Percentiles rank a stretch among this genome's conserved stretches.
These are phyloP conservation scores for Penicillium sp. DNA, from an alignment of 2,329 filamentous ascomycete genomes.

Conservation along the genomic window DNA sequence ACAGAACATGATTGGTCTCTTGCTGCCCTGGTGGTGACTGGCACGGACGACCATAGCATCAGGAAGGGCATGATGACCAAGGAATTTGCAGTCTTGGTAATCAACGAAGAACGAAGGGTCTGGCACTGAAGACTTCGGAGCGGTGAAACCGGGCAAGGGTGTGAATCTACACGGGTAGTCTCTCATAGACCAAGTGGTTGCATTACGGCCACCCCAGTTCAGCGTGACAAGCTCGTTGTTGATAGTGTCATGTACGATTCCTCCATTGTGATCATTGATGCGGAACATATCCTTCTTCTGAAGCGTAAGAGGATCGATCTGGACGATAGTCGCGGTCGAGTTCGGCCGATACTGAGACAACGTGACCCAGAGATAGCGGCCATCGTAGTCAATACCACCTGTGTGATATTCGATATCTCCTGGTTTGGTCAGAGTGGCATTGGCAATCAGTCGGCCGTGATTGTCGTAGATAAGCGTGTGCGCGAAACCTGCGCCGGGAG, in stretches of 20 bases:
- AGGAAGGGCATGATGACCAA: conserved; percentile 47
- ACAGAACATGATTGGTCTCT: conserved; percentile 52
- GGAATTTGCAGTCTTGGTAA: conserved; percentile 58
- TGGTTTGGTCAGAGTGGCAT: conserved; percentile 48
- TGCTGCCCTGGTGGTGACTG: not conserved
- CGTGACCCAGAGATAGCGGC: conserved; percentile 52
- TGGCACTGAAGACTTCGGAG: conserved; percentile 26
- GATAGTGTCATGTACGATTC: conserved; percentile 48
- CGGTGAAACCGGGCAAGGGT: conserved; percentile 26
- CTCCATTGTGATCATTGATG: conserved; percentile 52
- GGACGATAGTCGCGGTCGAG: conserved; percentile 50
- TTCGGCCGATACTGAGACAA: conserved; percentile 55
- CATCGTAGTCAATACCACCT: conserved; percentile 56
- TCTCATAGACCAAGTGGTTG: conserved; percentile 41
- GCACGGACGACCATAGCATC: conserved; percentile 14
- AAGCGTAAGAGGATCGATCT: conserved; percentile 45
- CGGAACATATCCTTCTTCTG: conserved; percentile 41
- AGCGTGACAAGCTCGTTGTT: conserved; percentile 46
- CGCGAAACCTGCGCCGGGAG: conserved; percentile 49
- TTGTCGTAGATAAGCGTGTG: conserved; percentile 53
- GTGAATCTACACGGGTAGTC: conserved; percentile 32
- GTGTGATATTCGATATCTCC: conserved; percentile 52
- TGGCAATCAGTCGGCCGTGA: conserved; percentile 48
- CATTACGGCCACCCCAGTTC: conserved; percentile 54
- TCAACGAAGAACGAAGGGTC: conserved; percentile 54